Evolutionary conservation across 2,329 filamentous ascomycete species (phyloP).

Genomic region (Sordariomycetes sp.): DNA sequence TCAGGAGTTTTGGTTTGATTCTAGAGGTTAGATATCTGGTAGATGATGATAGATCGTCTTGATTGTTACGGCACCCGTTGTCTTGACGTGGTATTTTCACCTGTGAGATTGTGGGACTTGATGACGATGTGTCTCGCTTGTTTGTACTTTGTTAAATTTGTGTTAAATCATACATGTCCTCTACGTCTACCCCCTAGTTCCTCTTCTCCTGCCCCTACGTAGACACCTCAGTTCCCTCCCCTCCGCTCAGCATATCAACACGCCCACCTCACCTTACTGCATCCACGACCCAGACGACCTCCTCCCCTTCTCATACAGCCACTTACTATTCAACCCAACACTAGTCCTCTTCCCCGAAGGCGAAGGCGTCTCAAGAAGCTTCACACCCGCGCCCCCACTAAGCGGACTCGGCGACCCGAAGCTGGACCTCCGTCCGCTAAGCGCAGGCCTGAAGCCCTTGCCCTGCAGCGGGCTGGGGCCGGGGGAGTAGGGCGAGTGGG

Average conservation of each 20-base stretch:
- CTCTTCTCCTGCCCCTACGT: not conserved
- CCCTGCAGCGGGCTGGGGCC: slow-evolving; percentile 46
- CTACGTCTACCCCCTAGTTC: not conserved
- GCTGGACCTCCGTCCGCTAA: slow-evolving; percentile 45
- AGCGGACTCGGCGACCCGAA: slow-evolving; percentile 45
- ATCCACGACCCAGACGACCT: slow-evolving; percentile 33
- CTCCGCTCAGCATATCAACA: not conserved
- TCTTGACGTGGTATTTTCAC: not conserved
- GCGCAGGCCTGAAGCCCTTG: slow-evolving; percentile 43
- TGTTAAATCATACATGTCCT: not conserved
- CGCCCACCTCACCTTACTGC: slow-evolving; percentile 12
- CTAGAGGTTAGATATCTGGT: too few relatives aligned
- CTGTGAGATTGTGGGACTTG: not conserved
- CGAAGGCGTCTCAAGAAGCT: slow-evolving; percentile 47
- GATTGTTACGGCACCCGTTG: too few relatives aligned
- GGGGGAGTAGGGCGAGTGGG: slow-evolving; percentile 31
- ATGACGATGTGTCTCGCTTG: not conserved
- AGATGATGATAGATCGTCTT: too few relatives aligned
- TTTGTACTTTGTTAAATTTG: not conserved
- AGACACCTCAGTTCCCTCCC: not conserved
- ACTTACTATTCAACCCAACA: slow-evolving; percentile 79
- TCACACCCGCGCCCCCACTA: slow-evolving; percentile 6
- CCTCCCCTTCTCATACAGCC: slow-evolving; percentile 79
- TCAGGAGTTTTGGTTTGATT: too few relatives aligned
- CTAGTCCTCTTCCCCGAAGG: slow-evolving; percentile 56